These are phyloP conservation scores for Venturia pyrina DNA, from an alignment of 2,329 filamentous ascomycete genomes.

Conservation along the genomic window DNA sequence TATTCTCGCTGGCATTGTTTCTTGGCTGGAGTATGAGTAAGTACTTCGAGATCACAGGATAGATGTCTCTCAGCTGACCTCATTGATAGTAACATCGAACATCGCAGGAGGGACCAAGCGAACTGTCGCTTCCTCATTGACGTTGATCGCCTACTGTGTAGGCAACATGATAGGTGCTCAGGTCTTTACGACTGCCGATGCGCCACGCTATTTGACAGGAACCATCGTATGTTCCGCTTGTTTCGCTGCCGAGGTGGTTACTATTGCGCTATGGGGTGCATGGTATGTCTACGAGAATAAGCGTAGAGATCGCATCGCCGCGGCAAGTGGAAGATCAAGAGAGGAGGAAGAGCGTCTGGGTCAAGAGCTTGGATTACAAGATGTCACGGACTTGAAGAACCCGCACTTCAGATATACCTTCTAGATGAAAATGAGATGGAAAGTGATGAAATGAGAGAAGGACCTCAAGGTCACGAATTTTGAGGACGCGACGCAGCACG, in stretches of 20 bases:
- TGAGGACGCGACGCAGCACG: background rate
- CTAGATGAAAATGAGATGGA: background rate
- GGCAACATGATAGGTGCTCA: background rate
- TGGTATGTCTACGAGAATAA: background rate
- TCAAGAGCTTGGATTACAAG: background rate
- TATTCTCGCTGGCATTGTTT: background rate
- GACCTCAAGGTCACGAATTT: background rate
- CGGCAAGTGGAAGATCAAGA: background rate
- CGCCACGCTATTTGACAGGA: background rate
- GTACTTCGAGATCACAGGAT: background rate
- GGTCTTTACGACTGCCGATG: background rate
- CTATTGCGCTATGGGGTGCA: background rate
- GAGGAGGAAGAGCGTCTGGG: background rate
- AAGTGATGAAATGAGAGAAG: background rate
- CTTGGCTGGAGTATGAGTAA: background rate
- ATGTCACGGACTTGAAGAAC: background rate
- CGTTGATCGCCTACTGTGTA: background rate
- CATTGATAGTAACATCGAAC: background rate
- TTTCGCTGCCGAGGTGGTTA: background rate
- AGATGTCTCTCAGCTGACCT: background rate
- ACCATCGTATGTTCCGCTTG: background rate
- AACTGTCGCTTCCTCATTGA: background rate
- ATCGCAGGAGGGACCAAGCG: background rate
- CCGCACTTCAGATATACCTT: background rate
- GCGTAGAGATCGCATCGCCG: background rate